Conservation (phyloP, 805 yeast species). For the Lipomyces starkeyi region DNA sequence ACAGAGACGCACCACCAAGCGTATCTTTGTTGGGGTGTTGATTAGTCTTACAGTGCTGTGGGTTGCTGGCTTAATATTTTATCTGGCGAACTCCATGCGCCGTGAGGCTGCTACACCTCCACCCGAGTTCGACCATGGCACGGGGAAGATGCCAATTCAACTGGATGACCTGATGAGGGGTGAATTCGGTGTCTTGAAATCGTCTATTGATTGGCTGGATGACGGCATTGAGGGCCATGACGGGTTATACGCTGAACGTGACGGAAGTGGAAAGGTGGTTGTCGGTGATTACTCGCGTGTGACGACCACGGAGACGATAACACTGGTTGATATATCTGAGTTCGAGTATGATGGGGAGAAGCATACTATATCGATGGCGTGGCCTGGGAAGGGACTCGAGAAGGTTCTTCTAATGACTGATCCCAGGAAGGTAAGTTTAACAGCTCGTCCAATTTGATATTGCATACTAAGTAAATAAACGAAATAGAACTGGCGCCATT, state of each 20-base stretch:
- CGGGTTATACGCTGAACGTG: conserved; percentile 33
- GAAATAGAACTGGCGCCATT: conserved; percentile 67
- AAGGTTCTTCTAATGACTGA: conserved; percentile 65
- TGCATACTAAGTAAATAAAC: not conserved
- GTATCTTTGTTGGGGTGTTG: conserved; percentile 27
- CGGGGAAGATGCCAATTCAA: conserved; percentile 16
- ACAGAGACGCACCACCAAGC: conserved; percentile 22
- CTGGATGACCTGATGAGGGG: conserved; percentile 28
- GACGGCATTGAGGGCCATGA: conserved; percentile 38
- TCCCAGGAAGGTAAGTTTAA: conserved; percentile 37
- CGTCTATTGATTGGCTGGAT: conserved; percentile 32
- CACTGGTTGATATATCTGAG: conserved; percentile 21
- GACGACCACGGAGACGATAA: conserved; percentile 19
- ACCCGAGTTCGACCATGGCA: conserved; percentile 3
- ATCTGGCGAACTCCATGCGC: conserved; percentile 23
- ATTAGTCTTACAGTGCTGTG: conserved; percentile 25
- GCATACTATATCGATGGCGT: conserved; percentile 19
- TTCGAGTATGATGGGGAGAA: conserved; percentile 22
- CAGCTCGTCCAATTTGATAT: not conserved
- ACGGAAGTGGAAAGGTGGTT: conserved; percentile 23
- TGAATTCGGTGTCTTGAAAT: conserved; percentile 24
- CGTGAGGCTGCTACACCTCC: conserved; percentile 11
- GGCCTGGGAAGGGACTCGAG: conserved; percentile 35
- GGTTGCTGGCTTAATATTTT: conserved; percentile 30
- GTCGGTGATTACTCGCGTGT: conserved; percentile 37